Base-by-base conservation (phyloP, 305 asterid species). In the Fraxinus nigra region DNA sequence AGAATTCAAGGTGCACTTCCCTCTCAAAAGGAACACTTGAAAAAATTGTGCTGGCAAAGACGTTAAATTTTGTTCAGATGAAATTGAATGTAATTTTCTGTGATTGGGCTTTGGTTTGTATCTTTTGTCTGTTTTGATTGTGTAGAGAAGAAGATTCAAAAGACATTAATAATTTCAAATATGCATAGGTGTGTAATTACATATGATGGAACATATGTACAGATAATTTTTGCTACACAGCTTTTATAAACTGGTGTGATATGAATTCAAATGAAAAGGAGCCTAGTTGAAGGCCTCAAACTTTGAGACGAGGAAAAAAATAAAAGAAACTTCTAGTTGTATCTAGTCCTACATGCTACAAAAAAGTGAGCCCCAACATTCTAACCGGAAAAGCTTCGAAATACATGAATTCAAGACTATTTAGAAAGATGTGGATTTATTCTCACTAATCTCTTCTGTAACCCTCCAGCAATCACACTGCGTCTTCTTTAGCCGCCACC, bases 1-100 rank as follows among this genome's bases (percentile, higher is more conserved):
- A 90, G 89, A 86, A 75, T 94, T 81, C 99, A 94, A 74, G 99
- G 99, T 18, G 93, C 89, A 51, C 89, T 92, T 46, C 89, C 96
- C 75, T 82, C 97, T 28, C 98, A 94, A 84, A 73, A 85, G 81
- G 79, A 82, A 69, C 84, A 91, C 88, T 84, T 93, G 93, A 89
- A 91, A 84, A 88, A 86, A 83, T 82, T 94, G 76, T 95, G 99
- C 83, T 30, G 88, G 33, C 33, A 83, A 33, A 81, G 80, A 54
- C 69, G 87, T 72, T 90, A 76, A 79, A 83, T 67, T 80, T 34
- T 54, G 20, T 51, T 76, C 10, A 43, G 67, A 59, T 28, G 78
- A 73, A 77, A 32, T 69, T 14, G 8, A 56, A 69, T 16, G 67
- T 35, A 69, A 78, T 54, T 18, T 67, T 63, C 22, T 56, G 75